Percentiles rank a stretch among this genome's conserved stretches.
Evolutionary conservation across 73 alveolate genomes (phyloP).

Genomic region (Breviolum minutum): DNA sequence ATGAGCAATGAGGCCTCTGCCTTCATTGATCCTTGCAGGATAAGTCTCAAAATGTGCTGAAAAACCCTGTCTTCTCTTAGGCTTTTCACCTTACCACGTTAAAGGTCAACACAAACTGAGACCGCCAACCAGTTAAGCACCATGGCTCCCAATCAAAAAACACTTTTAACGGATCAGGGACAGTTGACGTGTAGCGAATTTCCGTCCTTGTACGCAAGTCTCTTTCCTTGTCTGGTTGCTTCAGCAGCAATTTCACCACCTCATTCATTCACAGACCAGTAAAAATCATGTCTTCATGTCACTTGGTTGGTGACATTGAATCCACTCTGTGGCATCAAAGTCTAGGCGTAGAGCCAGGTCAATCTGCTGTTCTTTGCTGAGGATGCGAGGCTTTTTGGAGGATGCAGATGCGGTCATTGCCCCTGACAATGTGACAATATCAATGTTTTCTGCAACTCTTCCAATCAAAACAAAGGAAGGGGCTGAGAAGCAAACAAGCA

Average conservation of each 20-base stretch:
- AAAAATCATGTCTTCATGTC: neutral
- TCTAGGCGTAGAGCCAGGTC: neutral
- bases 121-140: neutral
- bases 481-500: neutral
- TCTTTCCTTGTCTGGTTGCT: neutral
- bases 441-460: neutral
- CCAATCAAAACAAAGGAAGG: neutral
- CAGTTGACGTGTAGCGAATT: neutral
- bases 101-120: too few species aligned
- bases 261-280: neutral
- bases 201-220: slow-evolving; percentile 10
- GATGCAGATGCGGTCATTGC: neutral
- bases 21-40: neutral
- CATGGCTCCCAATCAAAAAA: neutral
- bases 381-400: neutral
- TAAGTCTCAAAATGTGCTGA: too few species aligned
- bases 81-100: too few species aligned
- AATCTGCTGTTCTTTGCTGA: slow-evolving; percentile 29
- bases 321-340: neutral
- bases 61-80: too few species aligned
- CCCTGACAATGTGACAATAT: neutral
- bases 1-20: neutral
- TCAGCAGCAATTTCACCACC: neutral
- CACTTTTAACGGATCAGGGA: neutral
- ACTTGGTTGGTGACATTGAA: neutral